phyloP scores from a whole-genome alignment of 345 rosid genomes.

The Hibiscus mutabilis region DNA sequence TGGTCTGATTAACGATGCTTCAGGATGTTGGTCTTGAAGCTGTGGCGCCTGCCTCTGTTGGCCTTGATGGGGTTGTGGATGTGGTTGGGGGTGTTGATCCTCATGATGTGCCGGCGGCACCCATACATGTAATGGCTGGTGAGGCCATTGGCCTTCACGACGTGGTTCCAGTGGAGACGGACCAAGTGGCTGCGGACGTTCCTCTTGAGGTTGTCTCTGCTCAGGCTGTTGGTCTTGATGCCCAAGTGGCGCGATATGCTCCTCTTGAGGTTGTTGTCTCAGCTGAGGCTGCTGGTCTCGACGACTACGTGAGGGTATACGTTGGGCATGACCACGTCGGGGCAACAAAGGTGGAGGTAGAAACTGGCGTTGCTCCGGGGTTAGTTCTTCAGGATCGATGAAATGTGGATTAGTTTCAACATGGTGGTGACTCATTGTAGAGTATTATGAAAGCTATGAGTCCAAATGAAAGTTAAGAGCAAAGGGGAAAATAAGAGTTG shows the following conservation, averaged over 20 bases:
- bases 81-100: not conserved
- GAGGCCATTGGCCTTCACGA: constrained; percentile 4
- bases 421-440: constrained; percentile 30
- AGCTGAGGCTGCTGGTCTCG: not conserved
- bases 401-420: constrained; percentile 65
- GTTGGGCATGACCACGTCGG: not conserved
- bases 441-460: not conserved
- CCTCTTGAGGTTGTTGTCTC: not conserved
- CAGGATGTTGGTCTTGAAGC: constrained; percentile 7
- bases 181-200: not conserved
- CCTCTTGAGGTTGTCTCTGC: not conserved
- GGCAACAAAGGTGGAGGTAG: not conserved
- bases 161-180: not conserved
- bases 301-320: not conserved
- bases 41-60: constrained; percentile 1
- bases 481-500: constrained; percentile 13
- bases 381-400: constrained; percentile 3
- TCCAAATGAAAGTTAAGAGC: not conserved
- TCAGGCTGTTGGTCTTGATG: not conserved
- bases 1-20: not conserved
- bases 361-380: not conserved
- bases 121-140: not conserved
- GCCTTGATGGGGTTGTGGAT: not conserved
- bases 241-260: not conserved
- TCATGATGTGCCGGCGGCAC: not conserved